Conservation (phyloP, 78 protist genomes). For the Guillardia theta region DNA sequence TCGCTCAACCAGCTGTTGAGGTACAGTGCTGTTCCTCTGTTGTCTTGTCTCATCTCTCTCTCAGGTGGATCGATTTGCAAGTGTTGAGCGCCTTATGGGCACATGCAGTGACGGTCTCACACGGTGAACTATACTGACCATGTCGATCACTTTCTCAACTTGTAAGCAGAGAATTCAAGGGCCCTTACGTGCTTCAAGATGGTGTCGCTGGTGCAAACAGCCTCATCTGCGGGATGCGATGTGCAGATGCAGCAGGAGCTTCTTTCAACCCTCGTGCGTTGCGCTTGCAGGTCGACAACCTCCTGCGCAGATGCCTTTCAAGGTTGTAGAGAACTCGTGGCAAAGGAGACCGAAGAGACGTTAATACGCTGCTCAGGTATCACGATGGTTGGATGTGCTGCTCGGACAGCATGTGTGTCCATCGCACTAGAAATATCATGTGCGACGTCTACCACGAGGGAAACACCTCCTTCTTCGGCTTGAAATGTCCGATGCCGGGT, state of each 20-base stretch:
- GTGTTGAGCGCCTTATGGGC: not conserved
- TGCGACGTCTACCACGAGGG: constrained; percentile 35
- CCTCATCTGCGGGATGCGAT: not conserved
- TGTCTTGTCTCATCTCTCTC: not conserved
- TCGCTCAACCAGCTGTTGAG: not conserved
- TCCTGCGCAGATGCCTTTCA: not conserved
- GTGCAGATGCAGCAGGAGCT: not conserved
- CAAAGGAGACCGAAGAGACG: too few relatives aligned
- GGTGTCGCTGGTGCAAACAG: not conserved
- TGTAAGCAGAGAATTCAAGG: not conserved
- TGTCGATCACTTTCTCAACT: too few relatives aligned
- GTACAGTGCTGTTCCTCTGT: not conserved
- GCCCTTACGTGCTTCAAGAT: not conserved
- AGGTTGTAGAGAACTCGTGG: not conserved
- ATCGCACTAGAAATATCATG: not conserved
- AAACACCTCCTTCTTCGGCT: not conserved
- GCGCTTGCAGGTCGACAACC: not conserved
- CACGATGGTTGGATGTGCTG: constrained; percentile 29
- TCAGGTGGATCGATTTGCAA: constrained; percentile 13
- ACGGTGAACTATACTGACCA: too few relatives aligned
- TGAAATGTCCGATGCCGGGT: not conserved
- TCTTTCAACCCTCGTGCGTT: not conserved
- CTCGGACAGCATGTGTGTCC: not conserved
- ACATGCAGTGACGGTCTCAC: not conserved
- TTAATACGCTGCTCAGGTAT: not conserved